These are phyloP conservation scores for Phytophthora pluvialis DNA, from an alignment of 352 stramenopile genomes.

Conservation along the genomic window DNA sequence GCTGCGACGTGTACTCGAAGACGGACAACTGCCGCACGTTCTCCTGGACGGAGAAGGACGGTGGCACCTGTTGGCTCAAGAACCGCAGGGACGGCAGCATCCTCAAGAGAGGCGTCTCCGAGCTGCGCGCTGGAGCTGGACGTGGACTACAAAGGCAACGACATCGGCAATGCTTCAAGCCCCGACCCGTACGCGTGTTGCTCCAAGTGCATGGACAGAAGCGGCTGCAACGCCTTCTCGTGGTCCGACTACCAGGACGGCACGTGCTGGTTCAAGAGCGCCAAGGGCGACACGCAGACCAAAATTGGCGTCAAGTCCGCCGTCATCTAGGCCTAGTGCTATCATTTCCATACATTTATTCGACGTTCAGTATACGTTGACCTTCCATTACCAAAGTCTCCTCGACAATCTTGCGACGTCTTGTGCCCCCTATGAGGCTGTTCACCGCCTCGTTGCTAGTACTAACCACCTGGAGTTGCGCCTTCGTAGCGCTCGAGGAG, in stretches of 20 bases:
- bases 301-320: slow-evolving; percentile 18
- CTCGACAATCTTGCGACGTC: slow-evolving; percentile 6
- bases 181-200: slow-evolving; percentile 33
- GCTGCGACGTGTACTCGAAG: slow-evolving; percentile 22
- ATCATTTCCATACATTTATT: slow-evolving; percentile 13
- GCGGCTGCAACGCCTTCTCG: slow-evolving; percentile 36
- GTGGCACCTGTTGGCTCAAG: slow-evolving; percentile 29
- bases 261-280: slow-evolving; percentile 66
- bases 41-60: slow-evolving; percentile 50
- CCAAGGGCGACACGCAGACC: slow-evolving; percentile 21
- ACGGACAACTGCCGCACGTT: slow-evolving; percentile 39
- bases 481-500: background rate
- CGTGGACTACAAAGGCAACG: slow-evolving; percentile 40
- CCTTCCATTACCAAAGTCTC: background rate
- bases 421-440: background rate
- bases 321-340: slow-evolving; percentile 8
- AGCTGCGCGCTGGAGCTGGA: slow-evolving; percentile 39
- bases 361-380: background rate
- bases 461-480: background rate
- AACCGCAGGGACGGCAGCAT: slow-evolving; percentile 24
- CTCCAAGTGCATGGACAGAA: slow-evolving; percentile 36
- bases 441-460: slow-evolving; percentile 2
- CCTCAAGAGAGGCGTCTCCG: slow-evolving; percentile 7
- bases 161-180: slow-evolving; percentile 27
- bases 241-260: slow-evolving; percentile 51